These are phyloP conservation scores for Crithidia brevicula DNA, from an alignment of 208 protist species.

Conservation along the genomic window DNA sequence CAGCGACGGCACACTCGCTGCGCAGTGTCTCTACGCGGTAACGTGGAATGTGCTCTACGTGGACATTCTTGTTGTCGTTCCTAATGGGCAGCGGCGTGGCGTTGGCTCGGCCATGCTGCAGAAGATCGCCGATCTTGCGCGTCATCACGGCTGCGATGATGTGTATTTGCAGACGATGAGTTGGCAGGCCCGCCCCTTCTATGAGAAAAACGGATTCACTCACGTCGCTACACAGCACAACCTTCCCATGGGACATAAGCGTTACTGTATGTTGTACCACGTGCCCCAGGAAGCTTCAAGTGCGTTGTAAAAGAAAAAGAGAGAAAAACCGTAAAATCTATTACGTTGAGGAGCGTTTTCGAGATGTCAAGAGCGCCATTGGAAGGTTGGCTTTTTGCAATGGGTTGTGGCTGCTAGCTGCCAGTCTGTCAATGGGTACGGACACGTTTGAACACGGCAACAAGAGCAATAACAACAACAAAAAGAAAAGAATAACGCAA, in stretches of 20 bases:
- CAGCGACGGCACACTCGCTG: constrained; percentile 4
- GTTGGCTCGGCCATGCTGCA: constrained; percentile 17
- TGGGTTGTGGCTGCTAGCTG: too few relatives aligned
- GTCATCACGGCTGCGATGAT: constrained; percentile 17
- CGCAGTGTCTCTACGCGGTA: constrained; percentile 15
- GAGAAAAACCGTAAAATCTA: too few relatives aligned
- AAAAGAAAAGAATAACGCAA: too few relatives aligned
- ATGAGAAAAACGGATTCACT: constrained; percentile 30
- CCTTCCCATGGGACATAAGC: background rate
- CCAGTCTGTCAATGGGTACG: too few relatives aligned
- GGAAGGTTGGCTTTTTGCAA: too few relatives aligned
- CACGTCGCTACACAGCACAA: constrained; percentile 19
- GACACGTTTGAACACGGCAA: too few relatives aligned
- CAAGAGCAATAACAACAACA: too few relatives aligned
- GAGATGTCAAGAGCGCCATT: too few relatives aligned
- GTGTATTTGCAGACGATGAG: constrained; percentile 33
- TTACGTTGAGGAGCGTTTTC: too few relatives aligned
- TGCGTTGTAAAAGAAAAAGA: too few relatives aligned
- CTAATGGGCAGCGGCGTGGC: constrained; percentile 1
- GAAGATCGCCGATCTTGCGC: constrained; percentile 22
- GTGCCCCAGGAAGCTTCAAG: background rate
- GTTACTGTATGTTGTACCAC: background rate
- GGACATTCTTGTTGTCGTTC: constrained; percentile 7
- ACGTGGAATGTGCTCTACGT: constrained; percentile 26
- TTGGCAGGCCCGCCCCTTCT: constrained; percentile 39